Evolutionary conservation across 805 yeast species (phyloP).

Genomic region (Kregervanrija pseudodelftensis): DNA sequence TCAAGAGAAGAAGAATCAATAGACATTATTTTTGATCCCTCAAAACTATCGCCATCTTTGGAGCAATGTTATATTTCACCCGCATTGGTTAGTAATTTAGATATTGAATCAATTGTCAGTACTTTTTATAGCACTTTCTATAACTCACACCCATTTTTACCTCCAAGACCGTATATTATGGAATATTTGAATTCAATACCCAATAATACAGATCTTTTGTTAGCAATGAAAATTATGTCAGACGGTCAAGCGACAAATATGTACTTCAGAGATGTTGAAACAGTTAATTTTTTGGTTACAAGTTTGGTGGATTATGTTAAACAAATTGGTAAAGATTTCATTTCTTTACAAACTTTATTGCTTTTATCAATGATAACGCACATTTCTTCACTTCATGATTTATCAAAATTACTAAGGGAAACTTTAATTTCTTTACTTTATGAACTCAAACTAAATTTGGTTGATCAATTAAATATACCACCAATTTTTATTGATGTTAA

Average conservation of each 20-base stretch:
- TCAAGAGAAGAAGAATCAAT: conserved; percentile 22
- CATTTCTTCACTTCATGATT: conserved; percentile 43
- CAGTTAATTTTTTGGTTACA: conserved; percentile 31
- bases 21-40: conserved; percentile 20
- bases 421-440: conserved; percentile 33
- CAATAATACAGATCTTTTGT: conserved; percentile 33
- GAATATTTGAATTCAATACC: conserved; percentile 29
- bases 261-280: conserved; percentile 33
- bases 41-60: conserved; percentile 10
- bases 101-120: conserved; percentile 21
- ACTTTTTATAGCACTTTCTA: conserved; percentile 34
- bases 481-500: conserved; percentile 27
- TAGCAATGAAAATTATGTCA: conserved; percentile 41
- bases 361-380: conserved; percentile 39
- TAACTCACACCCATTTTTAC: conserved; percentile 40
- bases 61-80: conserved; percentile 26
- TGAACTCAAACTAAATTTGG: conserved; percentile 31
- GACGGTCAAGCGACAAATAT: conserved; percentile 37
- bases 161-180: conserved; percentile 30
- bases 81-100: conserved; percentile 18
- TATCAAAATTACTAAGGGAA: conserved; percentile 36
- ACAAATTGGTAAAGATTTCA: conserved; percentile 33
- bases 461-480: conserved; percentile 29
- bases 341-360: conserved; percentile 36
- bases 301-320: conserved; percentile 26